A percentile compares a stretch with the other conserved stretches of the same genome.
Conservation (phyloP, 2,329 filamentous ascomycete genomes). For the Exophiala spinifera region DNA sequence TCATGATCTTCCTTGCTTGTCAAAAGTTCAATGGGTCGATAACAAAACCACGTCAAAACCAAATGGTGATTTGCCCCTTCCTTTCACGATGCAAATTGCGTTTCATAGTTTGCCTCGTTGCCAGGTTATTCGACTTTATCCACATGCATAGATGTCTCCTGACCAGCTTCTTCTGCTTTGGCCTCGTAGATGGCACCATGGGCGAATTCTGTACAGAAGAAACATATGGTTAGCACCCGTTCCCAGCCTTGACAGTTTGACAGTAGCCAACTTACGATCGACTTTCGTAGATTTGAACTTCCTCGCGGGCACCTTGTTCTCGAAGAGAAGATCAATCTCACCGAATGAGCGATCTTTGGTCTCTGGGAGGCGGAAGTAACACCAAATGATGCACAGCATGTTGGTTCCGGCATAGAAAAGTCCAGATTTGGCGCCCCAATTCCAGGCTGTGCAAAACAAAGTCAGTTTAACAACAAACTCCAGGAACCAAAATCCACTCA, state of each 20-base stretch:
- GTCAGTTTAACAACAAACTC: constrained; percentile 8
- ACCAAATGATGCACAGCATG: constrained; percentile 32
- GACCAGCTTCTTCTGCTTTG: constrained; percentile 3
- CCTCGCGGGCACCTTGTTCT: constrained; percentile 39
- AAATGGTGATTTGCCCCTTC: too few species aligned
- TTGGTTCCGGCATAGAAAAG: constrained; percentile 37
- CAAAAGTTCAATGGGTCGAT: too few species aligned
- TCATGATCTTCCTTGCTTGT: too few species aligned
- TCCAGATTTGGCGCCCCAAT: constrained; percentile 34
- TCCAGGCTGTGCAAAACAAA: constrained; percentile 19
- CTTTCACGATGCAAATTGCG: too few species aligned
- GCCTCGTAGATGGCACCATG: constrained; percentile 6
- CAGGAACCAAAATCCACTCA: constrained; percentile 32
- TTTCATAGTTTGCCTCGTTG: too few species aligned
- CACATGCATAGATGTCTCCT: not conserved
- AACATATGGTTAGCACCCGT: not conserved
- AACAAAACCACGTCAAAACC: too few species aligned
- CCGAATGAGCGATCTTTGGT: constrained; percentile 38
- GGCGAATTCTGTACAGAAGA: constrained; percentile 4
- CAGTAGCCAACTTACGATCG: constrained; percentile 10
- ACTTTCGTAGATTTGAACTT: constrained; percentile 10
- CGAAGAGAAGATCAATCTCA: constrained; percentile 47
- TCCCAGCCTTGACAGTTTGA: not conserved
- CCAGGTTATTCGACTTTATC: not conserved
- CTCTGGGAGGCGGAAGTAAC: constrained; percentile 33